Percentiles rank a stretch among this genome's conserved stretches.
phyloP scores from a whole-genome alignment of 345 rosid species.

The Moringa oleifera region DNA sequence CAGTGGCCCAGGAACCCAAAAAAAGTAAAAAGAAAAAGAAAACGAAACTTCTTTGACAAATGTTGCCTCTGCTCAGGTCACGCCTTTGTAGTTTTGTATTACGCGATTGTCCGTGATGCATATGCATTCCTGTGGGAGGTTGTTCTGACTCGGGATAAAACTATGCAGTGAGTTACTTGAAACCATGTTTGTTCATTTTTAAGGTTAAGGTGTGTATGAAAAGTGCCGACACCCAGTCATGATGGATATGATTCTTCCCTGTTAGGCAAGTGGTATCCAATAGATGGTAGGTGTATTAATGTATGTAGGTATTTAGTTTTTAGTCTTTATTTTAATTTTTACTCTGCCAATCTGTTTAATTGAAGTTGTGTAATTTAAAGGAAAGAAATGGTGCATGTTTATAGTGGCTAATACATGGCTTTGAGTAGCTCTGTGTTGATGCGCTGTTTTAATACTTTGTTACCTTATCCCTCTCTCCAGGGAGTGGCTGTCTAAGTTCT shows the following conservation, averaged over 20 bases:
- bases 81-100: conserved; percentile 19
- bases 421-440: no score
- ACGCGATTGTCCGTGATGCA: conserved; percentile 16
- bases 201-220: conserved; percentile 26
- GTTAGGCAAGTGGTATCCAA: conserved; percentile 26
- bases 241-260: conserved; percentile 22
- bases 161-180: conserved; percentile 18
- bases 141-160: conserved; percentile 25
- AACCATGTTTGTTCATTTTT: conserved; percentile 18
- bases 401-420: no score
- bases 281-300: conserved; percentile 8
- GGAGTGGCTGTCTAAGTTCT: no score
- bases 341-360: conserved; percentile 16
- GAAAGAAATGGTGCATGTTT: conserved; percentile 24
- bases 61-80: conserved; percentile 16
- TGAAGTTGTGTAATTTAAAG: conserved; percentile 33
- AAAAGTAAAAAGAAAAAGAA: no score
- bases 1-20: no score
- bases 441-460: no score
- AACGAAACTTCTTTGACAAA: conserved; percentile 16
- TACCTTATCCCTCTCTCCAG: no score
- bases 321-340: conserved; percentile 7
- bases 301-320: conserved; percentile 14
- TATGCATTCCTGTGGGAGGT: conserved; percentile 15
- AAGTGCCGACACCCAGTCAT: conserved; percentile 13